Evolutionary conservation across 176 grass and related monocot species (phyloP).

Genomic region (Stipa capillata): DNA sequence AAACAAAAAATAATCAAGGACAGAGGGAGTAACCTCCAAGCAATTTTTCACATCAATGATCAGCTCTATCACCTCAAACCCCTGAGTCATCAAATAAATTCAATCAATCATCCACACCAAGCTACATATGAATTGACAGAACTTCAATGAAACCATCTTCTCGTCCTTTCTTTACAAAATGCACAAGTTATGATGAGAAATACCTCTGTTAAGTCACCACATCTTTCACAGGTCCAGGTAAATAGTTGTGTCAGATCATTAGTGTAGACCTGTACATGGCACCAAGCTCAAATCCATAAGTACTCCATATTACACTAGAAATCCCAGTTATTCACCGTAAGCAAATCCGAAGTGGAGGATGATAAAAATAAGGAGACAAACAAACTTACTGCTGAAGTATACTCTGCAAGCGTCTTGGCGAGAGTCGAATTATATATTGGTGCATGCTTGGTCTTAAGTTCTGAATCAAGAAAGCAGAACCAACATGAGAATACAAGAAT

Average conservation of each 20-base stretch:
- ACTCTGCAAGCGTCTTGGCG: slow-evolving; percentile 68
- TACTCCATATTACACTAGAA: not conserved
- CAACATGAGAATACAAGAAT: not conserved
- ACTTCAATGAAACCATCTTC: not conserved
- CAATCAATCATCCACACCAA: not conserved
- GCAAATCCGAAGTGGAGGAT: not conserved
- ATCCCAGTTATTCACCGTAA: not conserved
- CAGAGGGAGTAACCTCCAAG: slow-evolving; percentile 44
- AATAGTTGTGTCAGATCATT: slow-evolving; percentile 63
- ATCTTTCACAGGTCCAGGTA: slow-evolving; percentile 86
- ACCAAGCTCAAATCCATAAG: not conserved
- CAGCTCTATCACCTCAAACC: slow-evolving; percentile 70
- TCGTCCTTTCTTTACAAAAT: not conserved
- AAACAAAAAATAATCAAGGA: not conserved
- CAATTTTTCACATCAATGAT: slow-evolving; percentile 82
- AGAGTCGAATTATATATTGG: slow-evolving; percentile 50
- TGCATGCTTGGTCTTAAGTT: slow-evolving; percentile 34
- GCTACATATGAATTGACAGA: not conserved
- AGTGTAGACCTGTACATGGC: slow-evolving; percentile 58
- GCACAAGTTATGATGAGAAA: not conserved
- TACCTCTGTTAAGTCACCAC: slow-evolving; percentile 79
- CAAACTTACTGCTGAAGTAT: slow-evolving; percentile 78
- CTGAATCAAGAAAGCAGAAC: slow-evolving; percentile 21
- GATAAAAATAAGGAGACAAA: not conserved
- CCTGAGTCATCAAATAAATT: slow-evolving; percentile 35